Percentiles rank a stretch among this genome's conserved stretches.
Conservation (phyloP, 495 filamentous ascomycete genomes). For the Penicillium chermesinum region DNA sequence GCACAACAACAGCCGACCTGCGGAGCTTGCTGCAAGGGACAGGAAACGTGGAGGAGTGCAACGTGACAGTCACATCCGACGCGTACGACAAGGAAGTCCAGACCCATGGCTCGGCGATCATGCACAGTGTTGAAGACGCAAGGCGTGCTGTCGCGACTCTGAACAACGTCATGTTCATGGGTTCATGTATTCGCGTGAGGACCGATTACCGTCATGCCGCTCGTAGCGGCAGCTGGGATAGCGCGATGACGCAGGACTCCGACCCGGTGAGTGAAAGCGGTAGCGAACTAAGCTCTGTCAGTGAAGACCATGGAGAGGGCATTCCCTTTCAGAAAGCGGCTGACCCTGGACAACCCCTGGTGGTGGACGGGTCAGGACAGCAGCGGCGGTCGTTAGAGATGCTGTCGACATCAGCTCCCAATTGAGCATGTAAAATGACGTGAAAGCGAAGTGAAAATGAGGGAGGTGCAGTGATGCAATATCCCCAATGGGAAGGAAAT, state of each 20-base stretch:
- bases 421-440: not conserved
- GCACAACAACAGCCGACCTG: slow-evolving; percentile 23
- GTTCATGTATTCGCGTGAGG: slow-evolving; percentile 25
- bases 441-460: no score
- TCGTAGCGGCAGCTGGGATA: slow-evolving; percentile 13
- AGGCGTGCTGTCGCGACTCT: slow-evolving; percentile 25
- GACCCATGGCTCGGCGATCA: slow-evolving; percentile 27
- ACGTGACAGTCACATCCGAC: slow-evolving; percentile 19
- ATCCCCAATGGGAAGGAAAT: no score
- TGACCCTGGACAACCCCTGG: slow-evolving; percentile 27
- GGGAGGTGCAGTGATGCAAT: no score
- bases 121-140: slow-evolving; percentile 32
- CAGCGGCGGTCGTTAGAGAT: slow-evolving; percentile 11
- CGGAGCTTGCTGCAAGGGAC: slow-evolving; percentile 17
- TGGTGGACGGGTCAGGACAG: slow-evolving; percentile 37
- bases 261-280: not conserved
- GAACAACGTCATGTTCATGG: slow-evolving; percentile 33
- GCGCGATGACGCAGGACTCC: not conserved
- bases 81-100: slow-evolving; percentile 11
- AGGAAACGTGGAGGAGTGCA: slow-evolving; percentile 29
- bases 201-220: slow-evolving; percentile 13
- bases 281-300: slow-evolving; percentile 4
- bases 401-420: slow-evolving; percentile 17
- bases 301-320: not conserved
- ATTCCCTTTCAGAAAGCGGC: not conserved